Evolutionary conservation across 345 rosid genomes (phyloP).

Genomic region (Eucalyptus viminalis): DNA sequence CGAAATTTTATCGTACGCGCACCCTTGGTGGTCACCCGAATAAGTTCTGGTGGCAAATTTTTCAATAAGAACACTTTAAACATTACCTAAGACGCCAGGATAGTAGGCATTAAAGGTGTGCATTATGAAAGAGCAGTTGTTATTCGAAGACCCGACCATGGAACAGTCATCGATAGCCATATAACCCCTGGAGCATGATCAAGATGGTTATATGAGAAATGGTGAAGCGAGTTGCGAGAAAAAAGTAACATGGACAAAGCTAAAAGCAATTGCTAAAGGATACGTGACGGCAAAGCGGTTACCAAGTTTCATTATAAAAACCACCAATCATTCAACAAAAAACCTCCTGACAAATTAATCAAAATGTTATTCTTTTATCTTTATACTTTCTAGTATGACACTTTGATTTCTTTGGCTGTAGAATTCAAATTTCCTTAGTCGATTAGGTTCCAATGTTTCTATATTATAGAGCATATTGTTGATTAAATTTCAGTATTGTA

Average conservation of each 20-base stretch:
- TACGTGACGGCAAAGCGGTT: fast-evolving
- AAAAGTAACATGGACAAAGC: background rate
- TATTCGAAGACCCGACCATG: background rate
- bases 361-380: background rate
- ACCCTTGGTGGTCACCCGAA: too few relatives aligned
- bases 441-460: background rate
- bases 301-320: background rate
- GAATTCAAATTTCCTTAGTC: background rate
- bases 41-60: too few relatives aligned
- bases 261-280: fast-evolving
- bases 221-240: background rate
- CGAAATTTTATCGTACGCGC: too few relatives aligned
- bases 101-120: too few relatives aligned
- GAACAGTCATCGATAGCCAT: background rate
- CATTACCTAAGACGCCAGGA: too few relatives aligned
- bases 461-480: background rate
- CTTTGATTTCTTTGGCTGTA: background rate
- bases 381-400: too few relatives aligned
- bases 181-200: background rate
- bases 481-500: background rate
- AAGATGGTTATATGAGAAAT: background rate
- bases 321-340: background rate
- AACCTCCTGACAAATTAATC: fast-evolving
- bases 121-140: too few relatives aligned
- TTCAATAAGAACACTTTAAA: too few relatives aligned